phyloP scores from a whole-genome alignment of 257 asterid species.

The Echites panduratus region DNA sequence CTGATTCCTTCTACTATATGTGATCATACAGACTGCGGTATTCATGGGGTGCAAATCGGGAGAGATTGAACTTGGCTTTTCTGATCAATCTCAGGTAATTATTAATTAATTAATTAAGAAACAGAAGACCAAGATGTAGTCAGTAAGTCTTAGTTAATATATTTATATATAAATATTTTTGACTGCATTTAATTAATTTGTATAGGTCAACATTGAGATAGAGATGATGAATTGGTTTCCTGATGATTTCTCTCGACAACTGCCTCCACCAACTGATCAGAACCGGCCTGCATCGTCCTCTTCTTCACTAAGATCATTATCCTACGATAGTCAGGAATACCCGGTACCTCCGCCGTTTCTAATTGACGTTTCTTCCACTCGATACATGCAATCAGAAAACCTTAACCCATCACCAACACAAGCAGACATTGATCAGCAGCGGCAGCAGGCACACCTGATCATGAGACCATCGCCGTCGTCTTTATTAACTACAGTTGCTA shows the following conservation, averaged over 20 bases:
- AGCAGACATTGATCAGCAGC: not conserved
- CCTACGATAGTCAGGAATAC: constrained; percentile 57
- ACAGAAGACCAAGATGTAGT: no score
- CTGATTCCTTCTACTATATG: not conserved
- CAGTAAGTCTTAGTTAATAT: no score
- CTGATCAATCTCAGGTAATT: constrained; percentile 33
- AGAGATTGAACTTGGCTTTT: constrained; percentile 75
- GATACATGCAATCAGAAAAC: constrained; percentile 23
- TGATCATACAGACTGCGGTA: constrained; percentile 36
- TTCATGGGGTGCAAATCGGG: constrained; percentile 73
- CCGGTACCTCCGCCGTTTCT: constrained; percentile 24
- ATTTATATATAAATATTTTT: no score
- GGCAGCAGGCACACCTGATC: not conserved
- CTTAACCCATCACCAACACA: no score
- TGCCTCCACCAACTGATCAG: constrained; percentile 22
- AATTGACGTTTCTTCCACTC: constrained; percentile 27
- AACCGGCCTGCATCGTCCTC: constrained; percentile 58
- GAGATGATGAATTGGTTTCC: constrained; percentile 46
- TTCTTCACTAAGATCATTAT: constrained; percentile 55
- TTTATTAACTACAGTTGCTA: not conserved
- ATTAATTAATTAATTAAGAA: no score
- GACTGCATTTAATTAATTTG: not conserved
- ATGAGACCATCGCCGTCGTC: constrained; percentile 13
- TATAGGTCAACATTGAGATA: constrained; percentile 51
- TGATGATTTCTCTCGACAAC: constrained; percentile 26